Conservation (phyloP, 306 rosid genomes). For the Pterocarpus macrocarpus region DNA sequence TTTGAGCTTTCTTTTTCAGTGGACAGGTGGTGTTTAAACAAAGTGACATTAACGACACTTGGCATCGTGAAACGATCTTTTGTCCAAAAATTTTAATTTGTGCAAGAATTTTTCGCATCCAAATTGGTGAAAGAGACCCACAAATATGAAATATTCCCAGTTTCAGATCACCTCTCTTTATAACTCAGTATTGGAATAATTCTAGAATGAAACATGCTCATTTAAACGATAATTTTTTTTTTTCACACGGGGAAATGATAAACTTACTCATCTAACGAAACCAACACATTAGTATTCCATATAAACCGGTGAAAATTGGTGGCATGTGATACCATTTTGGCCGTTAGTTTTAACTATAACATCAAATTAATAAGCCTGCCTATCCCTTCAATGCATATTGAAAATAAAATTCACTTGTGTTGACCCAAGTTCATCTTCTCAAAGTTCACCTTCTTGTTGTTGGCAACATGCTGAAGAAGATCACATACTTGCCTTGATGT, state of each 20-base stretch:
- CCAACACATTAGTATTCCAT: not conserved
- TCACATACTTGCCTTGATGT: conserved; percentile 75
- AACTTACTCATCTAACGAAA: not conserved
- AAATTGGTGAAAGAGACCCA: too few relatives aligned
- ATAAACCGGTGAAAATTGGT: not conserved
- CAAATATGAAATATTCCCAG: too few relatives aligned
- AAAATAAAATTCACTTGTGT: not conserved
- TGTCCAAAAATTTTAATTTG: too few relatives aligned
- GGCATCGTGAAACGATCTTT: too few relatives aligned
- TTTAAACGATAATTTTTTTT: too few relatives aligned
- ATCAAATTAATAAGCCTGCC: not conserved
- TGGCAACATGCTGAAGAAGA: conserved; percentile 68
- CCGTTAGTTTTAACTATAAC: not conserved
- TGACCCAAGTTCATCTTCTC: conserved; percentile 57
- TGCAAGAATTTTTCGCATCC: too few relatives aligned
- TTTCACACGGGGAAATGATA: not conserved
- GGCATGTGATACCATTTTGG: not conserved
- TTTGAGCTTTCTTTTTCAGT: too few relatives aligned
- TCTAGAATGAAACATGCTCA: conserved; percentile 8
- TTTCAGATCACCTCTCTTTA: too few relatives aligned
- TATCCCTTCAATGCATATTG: not conserved
- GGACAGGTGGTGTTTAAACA: too few relatives aligned
- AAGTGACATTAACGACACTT: too few relatives aligned
- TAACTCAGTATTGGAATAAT: too few relatives aligned
- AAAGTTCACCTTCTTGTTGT: conserved; percentile 57